Evolutionary conservation across 2,329 filamentous ascomycete species (phyloP), one percentile per base, ranked within the genome.

Genomic region (Cryphonectria naterciae): DNA sequence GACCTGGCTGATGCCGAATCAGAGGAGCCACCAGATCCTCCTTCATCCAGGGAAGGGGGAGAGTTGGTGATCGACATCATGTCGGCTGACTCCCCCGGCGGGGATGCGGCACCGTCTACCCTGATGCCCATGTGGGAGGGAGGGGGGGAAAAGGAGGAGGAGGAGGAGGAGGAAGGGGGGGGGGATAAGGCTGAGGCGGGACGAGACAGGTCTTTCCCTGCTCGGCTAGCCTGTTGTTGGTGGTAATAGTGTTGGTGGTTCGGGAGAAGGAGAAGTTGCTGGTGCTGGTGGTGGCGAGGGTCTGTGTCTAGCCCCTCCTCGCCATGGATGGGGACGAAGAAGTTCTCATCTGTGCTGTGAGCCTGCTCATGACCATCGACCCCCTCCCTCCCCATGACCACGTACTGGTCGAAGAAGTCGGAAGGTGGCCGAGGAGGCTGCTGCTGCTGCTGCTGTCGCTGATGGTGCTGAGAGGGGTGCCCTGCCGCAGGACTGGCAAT

Each of bases 321-420:
- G 10, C 43, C 62, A 1, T 68, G 67, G 28, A 67, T 35, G 66
- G 71, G 71, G 25, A 72, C 39, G 66, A 67, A 68, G 62, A 67
- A 70, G 66, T 28, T 54, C 39, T 65, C 63, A 22, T 43, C 71
- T 4, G 37, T 58, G 25, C 69, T 46, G 65, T 43, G 61, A 8
- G 5, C 22, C n/a, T 46, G 37, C 41, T 64, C 61, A 10, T 46
- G 61, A 25, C 10, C 37, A 13, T n/a, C 39, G 54, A 32, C 61
- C n/a, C 43, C 49, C 2, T 67, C 65, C 32, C 41, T 56, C 2
- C 69, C 71, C 66, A 71, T 71, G 66, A 70, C 63, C 54, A 73
- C 69, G 49, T 68, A 73, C 39, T 71, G 62, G 58, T 73, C 71
- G 43, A 73, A 73, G 69, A 73, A 71, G 46, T 73, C 71, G 37